Evolutionary conservation across 179 eudicot species (phyloP).

Genomic region (Spergularia azorica): DNA sequence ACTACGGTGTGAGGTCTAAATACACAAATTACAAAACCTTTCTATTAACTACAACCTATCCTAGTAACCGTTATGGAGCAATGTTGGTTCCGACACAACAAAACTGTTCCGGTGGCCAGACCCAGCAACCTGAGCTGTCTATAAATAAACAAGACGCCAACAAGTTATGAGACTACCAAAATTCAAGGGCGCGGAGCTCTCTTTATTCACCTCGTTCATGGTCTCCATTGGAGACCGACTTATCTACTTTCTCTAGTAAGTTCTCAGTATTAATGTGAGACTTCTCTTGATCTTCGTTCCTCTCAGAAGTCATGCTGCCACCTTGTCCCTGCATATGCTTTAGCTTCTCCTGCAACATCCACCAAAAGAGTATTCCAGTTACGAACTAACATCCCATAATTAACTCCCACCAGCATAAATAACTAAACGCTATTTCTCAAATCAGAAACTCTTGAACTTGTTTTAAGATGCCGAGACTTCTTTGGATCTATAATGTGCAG

Average conservation of each 20-base stretch:
- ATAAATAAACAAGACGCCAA: background rate
- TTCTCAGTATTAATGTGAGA: slow-evolving; percentile 58
- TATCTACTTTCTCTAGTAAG: slow-evolving; percentile 64
- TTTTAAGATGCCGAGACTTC: no score
- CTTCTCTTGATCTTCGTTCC: slow-evolving; percentile 33
- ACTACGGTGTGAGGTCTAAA: background rate
- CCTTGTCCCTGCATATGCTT: slow-evolving; percentile 37
- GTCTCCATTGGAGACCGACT: slow-evolving; percentile 41
- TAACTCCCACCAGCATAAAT: background rate
- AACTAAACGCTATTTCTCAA: background rate
- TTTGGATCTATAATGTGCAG: background rate
- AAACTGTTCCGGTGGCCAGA: slow-evolving; percentile 10
- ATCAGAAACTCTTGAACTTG: no score
- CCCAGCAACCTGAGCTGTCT: slow-evolving; percentile 1
- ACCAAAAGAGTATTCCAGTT: background rate
- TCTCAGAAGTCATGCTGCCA: slow-evolving; percentile 25
- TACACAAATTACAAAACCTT: slow-evolving; percentile 6
- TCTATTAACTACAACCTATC: slow-evolving; percentile 2
- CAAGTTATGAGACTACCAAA: background rate
- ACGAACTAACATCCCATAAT: no score
- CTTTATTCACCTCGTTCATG: slow-evolving; percentile 22
- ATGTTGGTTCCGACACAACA: background rate
- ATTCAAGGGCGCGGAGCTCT: background rate
- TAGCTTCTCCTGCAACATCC: slow-evolving; percentile 54
- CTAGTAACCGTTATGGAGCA: background rate